Evolutionary conservation across 148 eudicot species (phyloP).

Genomic region (Cornus controversa): DNA sequence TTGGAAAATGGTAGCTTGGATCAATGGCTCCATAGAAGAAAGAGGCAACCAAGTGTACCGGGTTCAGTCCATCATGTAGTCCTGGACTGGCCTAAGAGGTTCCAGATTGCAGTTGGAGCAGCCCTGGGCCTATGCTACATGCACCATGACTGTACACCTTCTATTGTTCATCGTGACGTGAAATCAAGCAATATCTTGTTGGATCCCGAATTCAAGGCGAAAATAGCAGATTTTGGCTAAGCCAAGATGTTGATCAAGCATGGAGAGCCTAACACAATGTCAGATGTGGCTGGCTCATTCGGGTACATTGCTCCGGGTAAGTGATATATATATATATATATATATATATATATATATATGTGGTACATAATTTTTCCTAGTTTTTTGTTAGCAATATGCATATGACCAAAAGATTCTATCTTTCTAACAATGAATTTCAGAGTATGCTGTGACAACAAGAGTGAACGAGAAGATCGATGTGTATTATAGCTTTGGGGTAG

Average conservation of each 20-base stretch:
- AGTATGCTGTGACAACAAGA: slow-evolving; percentile 16
- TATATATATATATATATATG: no score
- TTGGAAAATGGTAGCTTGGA: slow-evolving; percentile 8
- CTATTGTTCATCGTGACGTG: not conserved
- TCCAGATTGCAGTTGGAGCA: not conserved
- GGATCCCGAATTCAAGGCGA: not conserved
- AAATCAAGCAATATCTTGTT: not conserved
- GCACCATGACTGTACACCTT: not conserved
- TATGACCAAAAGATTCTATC: no score
- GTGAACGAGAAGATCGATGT: slow-evolving; percentile 16
- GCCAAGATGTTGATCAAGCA: not conserved
- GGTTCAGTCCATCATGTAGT: not conserved
- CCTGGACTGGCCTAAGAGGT: not conserved
- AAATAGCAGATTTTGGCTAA: not conserved
- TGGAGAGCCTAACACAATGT: not conserved
- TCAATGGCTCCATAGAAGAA: not conserved
- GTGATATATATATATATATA: not conserved
- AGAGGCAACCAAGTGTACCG: not conserved
- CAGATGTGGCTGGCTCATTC: not conserved
- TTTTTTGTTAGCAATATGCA: no score
- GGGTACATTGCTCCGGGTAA: not conserved
- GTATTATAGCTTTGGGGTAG: slow-evolving; percentile 11
- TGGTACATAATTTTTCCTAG: no score
- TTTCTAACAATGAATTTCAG: slow-evolving; percentile 4
- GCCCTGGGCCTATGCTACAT: not conserved